phyloP scores from a whole-genome alignment of 306 rosid genomes.

The Albizia julibrissin region DNA sequence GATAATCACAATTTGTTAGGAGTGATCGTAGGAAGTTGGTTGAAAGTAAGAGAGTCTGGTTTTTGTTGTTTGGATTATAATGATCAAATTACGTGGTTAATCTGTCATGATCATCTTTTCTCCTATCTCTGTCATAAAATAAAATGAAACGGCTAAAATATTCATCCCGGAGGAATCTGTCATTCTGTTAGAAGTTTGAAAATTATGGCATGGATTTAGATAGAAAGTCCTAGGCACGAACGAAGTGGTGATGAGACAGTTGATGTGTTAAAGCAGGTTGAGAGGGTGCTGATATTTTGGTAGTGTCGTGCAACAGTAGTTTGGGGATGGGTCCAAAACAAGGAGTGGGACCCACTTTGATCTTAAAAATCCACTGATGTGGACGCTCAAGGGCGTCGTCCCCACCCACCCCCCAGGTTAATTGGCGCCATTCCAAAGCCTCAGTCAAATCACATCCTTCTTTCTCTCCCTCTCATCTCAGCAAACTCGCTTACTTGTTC shows the following conservation, averaged over 20 bases:
- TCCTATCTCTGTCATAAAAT: too few relatives aligned
- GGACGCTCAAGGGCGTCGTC: conserved; percentile 25
- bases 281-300: neutral
- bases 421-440: neutral
- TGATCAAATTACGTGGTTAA: neutral
- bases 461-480: neutral
- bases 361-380: conserved; percentile 39
- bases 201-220: neutral
- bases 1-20: too few relatives aligned
- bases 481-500: neutral
- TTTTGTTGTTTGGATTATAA: neutral
- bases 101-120: neutral
- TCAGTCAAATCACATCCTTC: neutral
- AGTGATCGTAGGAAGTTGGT: neutral
- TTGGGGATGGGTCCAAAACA: neutral
- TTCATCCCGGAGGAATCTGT: neutral
- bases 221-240: neutral
- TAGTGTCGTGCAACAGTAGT: too few relatives aligned
- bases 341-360: conserved; percentile 54
- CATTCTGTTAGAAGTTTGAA: neutral
- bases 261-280: neutral
- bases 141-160: too few relatives aligned
- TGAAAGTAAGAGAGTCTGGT: neutral
- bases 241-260: neutral
- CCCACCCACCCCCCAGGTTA: neutral